phyloP scores from a whole-genome alignment of 2,329 filamentous ascomycete species.

The Colletotrichum falcatum region DNA sequence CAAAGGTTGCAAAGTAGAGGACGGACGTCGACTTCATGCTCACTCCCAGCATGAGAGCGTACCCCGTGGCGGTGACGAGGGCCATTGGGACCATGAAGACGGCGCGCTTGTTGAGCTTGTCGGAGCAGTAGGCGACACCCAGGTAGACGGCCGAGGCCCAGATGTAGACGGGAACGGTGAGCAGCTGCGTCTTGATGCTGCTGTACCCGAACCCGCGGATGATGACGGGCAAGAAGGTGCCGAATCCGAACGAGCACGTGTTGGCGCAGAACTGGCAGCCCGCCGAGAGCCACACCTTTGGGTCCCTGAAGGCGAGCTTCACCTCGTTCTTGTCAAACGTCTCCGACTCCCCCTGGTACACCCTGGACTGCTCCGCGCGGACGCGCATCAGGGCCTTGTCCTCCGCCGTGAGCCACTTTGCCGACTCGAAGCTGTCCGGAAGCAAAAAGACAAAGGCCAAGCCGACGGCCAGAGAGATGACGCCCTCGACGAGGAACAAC shows the following conservation, averaged over 20 bases:
- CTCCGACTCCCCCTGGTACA: conserved; percentile 60
- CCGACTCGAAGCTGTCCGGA: conserved; percentile 58
- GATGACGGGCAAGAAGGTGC: conserved; percentile 68
- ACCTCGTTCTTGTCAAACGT: conserved; percentile 64
- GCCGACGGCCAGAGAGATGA: conserved; percentile 58
- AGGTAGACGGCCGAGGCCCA: conserved; percentile 61
- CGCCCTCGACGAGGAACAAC: conserved; percentile 64
- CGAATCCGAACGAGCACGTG: conserved; percentile 67
- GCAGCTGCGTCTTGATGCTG: conserved; percentile 61
- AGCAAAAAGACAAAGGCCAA: conserved; percentile 51
- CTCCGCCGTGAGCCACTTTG: conserved; percentile 61
- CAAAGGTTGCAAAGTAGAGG: conserved; percentile 32
- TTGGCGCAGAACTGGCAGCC: conserved; percentile 64
- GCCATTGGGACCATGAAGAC: conserved; percentile 55
- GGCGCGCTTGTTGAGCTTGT: conserved; percentile 52
- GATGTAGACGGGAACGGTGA: conserved; percentile 70
- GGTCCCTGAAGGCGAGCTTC: conserved; percentile 59
- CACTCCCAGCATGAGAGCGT: conserved; percentile 60
- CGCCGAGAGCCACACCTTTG: conserved; percentile 63
- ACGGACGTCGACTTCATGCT: conserved; percentile 53
- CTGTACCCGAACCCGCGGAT: conserved; percentile 63
- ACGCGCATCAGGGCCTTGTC: conserved; percentile 63
- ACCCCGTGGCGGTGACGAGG: conserved; percentile 66
- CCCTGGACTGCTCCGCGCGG: conserved; percentile 56
- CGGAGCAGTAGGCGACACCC: conserved; percentile 57